Conservation (phyloP, 345 rosid genomes). For the Sapria himalayana region DNA sequence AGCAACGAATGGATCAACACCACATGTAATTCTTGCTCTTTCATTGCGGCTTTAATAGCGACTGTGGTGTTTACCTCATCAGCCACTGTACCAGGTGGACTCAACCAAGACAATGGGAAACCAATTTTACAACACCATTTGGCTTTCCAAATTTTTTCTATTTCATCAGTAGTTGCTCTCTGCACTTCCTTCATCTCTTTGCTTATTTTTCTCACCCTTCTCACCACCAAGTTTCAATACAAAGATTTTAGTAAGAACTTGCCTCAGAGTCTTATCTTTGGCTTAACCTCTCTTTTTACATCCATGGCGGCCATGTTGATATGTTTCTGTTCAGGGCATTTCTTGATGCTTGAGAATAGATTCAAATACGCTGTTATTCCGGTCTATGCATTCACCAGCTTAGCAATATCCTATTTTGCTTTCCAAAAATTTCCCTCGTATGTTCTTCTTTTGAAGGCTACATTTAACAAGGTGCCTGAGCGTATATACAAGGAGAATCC, state of each 20-base stretch:
- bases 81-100: conserved; percentile 20
- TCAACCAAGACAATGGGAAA: conserved; percentile 6
- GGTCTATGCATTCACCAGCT: conserved; percentile 21
- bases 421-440: conserved; percentile 26
- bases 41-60: conserved; percentile 38
- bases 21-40: conserved; percentile 33
- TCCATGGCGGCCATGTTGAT: conserved; percentile 23
- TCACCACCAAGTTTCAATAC: conserved; percentile 23
- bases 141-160: conserved; percentile 17
- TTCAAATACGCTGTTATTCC: conserved; percentile 20
- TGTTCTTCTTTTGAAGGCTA: conserved; percentile 23
- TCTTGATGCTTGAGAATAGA: conserved; percentile 21
- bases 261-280: conserved; percentile 17
- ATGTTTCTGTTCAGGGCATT: conserved; percentile 37
- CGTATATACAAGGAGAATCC: too few relatives aligned
- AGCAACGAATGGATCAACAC: conserved; percentile 26
- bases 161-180: conserved; percentile 18
- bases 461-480: conserved; percentile 21
- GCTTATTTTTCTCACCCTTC: conserved; percentile 20
- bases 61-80: conserved; percentile 35
- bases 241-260: conserved; percentile 16
- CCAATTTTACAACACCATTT: conserved; percentile 16
- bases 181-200: conserved; percentile 20
- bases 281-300: conserved; percentile 19
- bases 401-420: conserved; percentile 23